Conservation (phyloP, 306 rosid genomes). For the Gynostemma pentaphyllum region DNA sequence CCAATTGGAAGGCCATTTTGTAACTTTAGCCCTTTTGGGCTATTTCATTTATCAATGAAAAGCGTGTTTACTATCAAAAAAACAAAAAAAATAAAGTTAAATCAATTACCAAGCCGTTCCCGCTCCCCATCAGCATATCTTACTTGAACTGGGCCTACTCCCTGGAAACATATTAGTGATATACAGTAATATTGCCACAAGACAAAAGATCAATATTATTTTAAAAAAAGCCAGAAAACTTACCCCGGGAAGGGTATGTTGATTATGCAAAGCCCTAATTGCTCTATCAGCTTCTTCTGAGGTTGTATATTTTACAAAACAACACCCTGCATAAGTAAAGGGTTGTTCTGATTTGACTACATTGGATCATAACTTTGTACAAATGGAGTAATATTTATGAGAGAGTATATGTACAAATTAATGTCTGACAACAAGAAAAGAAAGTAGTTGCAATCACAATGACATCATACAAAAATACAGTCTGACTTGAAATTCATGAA, state of each 20-base stretch:
- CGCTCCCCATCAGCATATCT: conserved; percentile 99
- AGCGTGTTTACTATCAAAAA: no score
- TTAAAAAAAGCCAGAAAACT: conserved; percentile 28
- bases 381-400: not conserved
- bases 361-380: conserved; percentile 6
- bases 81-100: no score
- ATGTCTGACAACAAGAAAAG: not conserved
- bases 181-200: conserved; percentile 16
- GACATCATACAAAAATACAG: not conserved
- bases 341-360: conserved; percentile 18
- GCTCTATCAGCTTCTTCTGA: conserved; percentile 93
- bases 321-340: conserved; percentile 80
- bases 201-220: conserved; percentile 6
- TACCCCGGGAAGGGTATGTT: conserved; percentile 91
- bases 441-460: not conserved
- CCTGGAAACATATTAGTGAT: conserved; percentile 35
- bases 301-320: conserved; percentile 89
- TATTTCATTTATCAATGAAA: no score
- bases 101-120: conserved; percentile 80
- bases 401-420: not conserved
- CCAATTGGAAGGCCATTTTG: no score
- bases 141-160: conserved; percentile 89
- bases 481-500: not conserved
- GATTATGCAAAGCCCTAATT: conserved; percentile 91
- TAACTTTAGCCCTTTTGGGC: no score